phyloP scores from a whole-genome alignment of 495 filamentous ascomycete species.

The Penicillium salamii region DNA sequence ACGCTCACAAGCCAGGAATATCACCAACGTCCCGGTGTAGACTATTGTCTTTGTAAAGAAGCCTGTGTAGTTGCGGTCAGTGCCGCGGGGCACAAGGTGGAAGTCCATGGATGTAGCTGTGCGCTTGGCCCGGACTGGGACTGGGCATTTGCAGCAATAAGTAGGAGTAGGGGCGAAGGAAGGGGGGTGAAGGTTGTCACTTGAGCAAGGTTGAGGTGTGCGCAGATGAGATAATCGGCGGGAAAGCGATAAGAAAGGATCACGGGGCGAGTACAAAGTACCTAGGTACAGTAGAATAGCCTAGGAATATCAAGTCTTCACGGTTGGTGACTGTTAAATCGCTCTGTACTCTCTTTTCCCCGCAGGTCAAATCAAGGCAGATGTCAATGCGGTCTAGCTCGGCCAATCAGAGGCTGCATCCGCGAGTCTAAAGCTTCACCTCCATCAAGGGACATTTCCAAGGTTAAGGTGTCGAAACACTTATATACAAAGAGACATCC shows the following conservation, averaged over 20 bases:
- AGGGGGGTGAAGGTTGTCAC: neutral
- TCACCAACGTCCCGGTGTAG: constrained; percentile 54
- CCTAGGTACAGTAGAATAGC: too few species aligned
- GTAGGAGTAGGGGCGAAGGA: neutral
- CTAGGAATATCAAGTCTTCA: too few species aligned
- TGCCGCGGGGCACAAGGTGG: constrained; percentile 40
- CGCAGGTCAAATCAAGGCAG: constrained; percentile 7
- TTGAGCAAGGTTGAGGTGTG: too few species aligned
- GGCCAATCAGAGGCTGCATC: neutral
- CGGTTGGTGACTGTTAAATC: neutral
- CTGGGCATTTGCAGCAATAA: constrained; percentile 4
- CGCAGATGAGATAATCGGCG: neutral
- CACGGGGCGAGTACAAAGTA: too few species aligned
- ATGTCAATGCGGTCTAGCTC: constrained; percentile 1
- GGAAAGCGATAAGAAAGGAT: neutral
- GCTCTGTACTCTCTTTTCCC: neutral
- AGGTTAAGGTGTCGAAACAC: too few species aligned
- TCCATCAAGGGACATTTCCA: too few species aligned
- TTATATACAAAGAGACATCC: too few species aligned
- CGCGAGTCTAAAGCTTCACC: neutral
- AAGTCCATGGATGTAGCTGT: constrained; percentile 33
- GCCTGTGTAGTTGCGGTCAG: constrained; percentile 46
- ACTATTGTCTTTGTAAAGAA: constrained; percentile 52
- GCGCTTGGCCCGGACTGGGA: constrained; percentile 1
- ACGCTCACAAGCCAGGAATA: constrained; percentile 59